Conservation (phyloP, 148 eudicot species). For the Silene uniflora region DNA sequence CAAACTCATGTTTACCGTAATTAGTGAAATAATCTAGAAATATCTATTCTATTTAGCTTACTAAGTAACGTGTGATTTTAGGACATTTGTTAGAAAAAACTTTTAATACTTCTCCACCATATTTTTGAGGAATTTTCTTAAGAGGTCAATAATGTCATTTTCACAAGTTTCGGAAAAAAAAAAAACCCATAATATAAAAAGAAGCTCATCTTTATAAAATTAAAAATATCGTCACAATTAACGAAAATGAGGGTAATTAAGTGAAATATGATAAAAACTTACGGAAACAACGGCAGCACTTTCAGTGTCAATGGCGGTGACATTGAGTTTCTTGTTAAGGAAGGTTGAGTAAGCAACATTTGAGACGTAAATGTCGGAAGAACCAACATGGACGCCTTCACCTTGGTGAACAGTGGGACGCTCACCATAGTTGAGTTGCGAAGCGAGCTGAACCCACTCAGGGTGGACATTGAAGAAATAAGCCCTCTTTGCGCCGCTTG, state of each 20-base stretch:
- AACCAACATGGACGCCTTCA: background rate
- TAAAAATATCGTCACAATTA: background rate
- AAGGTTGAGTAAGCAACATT: constrained; percentile 13
- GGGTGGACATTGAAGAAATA: constrained; percentile 12
- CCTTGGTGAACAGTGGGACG: constrained; percentile 23
- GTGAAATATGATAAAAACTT: background rate
- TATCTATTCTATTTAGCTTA: too few species aligned
- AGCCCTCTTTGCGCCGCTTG: constrained; percentile 3
- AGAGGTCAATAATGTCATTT: too few species aligned
- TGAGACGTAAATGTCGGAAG: constrained; percentile 18
- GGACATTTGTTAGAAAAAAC: too few species aligned
- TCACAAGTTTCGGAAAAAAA: too few species aligned
- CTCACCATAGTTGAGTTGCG: constrained; percentile 12
- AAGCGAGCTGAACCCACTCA: constrained; percentile 18
- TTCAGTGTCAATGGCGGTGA: constrained; percentile 18
- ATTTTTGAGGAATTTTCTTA: too few species aligned
- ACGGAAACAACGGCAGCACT: constrained; percentile 30
- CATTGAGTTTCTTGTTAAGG: constrained; percentile 12
- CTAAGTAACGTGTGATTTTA: too few species aligned
- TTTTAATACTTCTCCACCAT: too few species aligned
- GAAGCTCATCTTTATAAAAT: too few species aligned
- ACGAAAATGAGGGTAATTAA: too few species aligned
- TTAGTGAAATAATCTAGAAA: too few species aligned
- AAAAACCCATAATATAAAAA: too few species aligned
- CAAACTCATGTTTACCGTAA: too few species aligned